phyloP scores from a whole-genome alignment of 148 eudicot genomes.

The Chenopodium suecicum region DNA sequence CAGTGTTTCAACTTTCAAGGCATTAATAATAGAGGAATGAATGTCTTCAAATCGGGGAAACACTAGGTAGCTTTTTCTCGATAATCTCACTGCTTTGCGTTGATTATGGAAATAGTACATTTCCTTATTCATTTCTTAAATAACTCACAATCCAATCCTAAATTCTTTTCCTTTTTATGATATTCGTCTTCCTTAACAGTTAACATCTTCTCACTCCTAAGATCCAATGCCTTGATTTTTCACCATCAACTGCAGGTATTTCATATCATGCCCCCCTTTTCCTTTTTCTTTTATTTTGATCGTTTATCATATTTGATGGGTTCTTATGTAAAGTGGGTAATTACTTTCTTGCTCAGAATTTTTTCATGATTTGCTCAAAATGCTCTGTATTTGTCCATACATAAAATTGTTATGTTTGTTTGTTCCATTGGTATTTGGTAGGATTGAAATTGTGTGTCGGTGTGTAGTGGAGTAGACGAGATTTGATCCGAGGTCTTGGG shows the following conservation, averaged over 20 bases:
- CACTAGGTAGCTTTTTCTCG: background rate
- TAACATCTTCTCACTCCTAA: background rate
- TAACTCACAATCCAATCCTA: background rate
- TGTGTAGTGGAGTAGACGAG: no score
- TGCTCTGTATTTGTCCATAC: background rate
- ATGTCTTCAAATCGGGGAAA: conserved; percentile 9
- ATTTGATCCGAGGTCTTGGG: no score
- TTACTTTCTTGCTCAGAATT: background rate
- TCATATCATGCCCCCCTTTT: background rate
- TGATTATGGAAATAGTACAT: background rate
- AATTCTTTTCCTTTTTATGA: background rate
- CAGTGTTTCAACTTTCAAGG: background rate
- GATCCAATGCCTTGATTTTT: conserved; percentile 11
- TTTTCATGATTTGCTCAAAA: background rate
- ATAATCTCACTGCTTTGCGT: background rate
- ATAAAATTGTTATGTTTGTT: background rate
- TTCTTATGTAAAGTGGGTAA: conserved; percentile 14
- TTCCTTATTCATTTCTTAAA: background rate
- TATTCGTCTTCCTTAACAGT: background rate
- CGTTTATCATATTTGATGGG: background rate
- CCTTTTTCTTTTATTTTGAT: background rate
- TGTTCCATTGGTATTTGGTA: background rate
- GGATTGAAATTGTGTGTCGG: background rate
- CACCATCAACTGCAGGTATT: conserved; percentile 15
- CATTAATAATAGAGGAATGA: background rate